Conservation (phyloP, 2,329 filamentous ascomycete genomes). For the Fusarium nisikadoi region DNA sequence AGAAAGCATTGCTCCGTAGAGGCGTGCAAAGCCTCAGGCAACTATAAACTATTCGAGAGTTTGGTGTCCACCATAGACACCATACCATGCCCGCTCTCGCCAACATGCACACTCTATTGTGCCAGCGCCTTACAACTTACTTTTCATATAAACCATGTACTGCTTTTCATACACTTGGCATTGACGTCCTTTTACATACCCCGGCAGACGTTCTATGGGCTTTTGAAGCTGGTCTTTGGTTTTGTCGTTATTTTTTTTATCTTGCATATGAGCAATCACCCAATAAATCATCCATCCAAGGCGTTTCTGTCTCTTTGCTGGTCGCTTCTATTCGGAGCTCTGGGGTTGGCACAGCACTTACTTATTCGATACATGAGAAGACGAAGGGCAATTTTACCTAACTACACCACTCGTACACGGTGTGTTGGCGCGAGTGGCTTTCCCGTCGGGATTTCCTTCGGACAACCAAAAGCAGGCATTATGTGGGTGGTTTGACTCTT, state of each 20-base stretch:
- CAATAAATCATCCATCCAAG: constrained; percentile 18
- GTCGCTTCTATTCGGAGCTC: constrained; percentile 9
- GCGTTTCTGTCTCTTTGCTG: constrained; percentile 30
- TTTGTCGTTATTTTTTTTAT: background rate
- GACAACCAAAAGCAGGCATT: constrained; percentile 36
- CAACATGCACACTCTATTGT: background rate
- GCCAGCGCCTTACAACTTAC: constrained; percentile 5
- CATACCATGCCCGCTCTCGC: background rate
- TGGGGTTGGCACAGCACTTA: constrained; percentile 4
- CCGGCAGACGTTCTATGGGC: constrained; percentile 6
- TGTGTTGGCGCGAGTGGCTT: background rate
- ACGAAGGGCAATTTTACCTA: background rate
- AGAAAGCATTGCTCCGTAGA: constrained; percentile 73
- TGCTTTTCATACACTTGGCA: constrained; percentile 29
- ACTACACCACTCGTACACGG: background rate
- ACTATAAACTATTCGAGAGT: background rate
- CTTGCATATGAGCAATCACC: constrained; percentile 14
- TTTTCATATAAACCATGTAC: constrained; percentile 37
- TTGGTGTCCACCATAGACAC: background rate
- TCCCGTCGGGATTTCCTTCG: constrained; percentile 21
- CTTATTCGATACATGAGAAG: constrained; percentile 11
- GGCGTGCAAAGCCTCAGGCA: constrained; percentile 34
- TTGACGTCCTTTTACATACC: constrained; percentile 31
- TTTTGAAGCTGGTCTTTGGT: constrained; percentile 32
- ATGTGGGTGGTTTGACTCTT: constrained; percentile 25